These are phyloP conservation scores for Talaromyces ruber DNA, from an alignment of 495 filamentous ascomycete genomes.

Conservation along the genomic window DNA sequence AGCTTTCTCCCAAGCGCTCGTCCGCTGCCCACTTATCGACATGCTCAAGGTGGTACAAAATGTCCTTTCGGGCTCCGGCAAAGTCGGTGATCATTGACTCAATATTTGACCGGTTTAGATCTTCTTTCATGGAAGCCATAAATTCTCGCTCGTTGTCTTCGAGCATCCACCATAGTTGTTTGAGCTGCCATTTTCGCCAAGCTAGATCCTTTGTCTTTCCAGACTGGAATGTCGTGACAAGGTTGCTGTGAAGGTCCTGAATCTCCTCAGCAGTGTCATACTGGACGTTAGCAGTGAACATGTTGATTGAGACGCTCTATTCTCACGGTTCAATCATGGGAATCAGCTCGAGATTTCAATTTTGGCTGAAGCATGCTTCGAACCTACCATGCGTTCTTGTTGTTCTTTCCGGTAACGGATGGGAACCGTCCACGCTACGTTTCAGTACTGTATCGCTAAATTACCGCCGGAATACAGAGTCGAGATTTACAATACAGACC, in stretches of 20 bases:
- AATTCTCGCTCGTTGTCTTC: slow-evolving; percentile 61
- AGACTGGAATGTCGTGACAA: slow-evolving; percentile 19
- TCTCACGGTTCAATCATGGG: not conserved
- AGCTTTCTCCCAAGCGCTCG: slow-evolving; percentile 53
- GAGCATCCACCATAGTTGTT: slow-evolving; percentile 44
- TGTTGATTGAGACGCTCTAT: not conserved
- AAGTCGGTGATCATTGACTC: slow-evolving; percentile 61
- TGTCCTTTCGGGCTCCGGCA: slow-evolving; percentile 58
- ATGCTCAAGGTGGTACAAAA: slow-evolving; percentile 60
- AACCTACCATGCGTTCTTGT: not conserved
- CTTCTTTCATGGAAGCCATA: slow-evolving; percentile 55
- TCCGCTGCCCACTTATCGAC: slow-evolving; percentile 69
- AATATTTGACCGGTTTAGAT: slow-evolving; percentile 60
- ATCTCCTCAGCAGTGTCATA: slow-evolving; percentile 8
- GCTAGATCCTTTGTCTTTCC: slow-evolving; percentile 28
- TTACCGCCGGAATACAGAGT: not conserved
- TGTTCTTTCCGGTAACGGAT: not conserved
- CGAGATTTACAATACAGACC: not conserved
- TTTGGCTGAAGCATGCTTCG: not conserved
- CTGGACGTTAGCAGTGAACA: slow-evolving; percentile 1
- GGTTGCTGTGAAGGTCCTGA: slow-evolving; percentile 11
- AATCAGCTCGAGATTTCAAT: not conserved
- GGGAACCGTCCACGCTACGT: not conserved
- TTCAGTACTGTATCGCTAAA: not conserved
- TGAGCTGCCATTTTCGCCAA: slow-evolving; percentile 39